Conservation (phyloP, 2,329 filamentous ascomycete species). For the Biscogniauxia marginata region DNA sequence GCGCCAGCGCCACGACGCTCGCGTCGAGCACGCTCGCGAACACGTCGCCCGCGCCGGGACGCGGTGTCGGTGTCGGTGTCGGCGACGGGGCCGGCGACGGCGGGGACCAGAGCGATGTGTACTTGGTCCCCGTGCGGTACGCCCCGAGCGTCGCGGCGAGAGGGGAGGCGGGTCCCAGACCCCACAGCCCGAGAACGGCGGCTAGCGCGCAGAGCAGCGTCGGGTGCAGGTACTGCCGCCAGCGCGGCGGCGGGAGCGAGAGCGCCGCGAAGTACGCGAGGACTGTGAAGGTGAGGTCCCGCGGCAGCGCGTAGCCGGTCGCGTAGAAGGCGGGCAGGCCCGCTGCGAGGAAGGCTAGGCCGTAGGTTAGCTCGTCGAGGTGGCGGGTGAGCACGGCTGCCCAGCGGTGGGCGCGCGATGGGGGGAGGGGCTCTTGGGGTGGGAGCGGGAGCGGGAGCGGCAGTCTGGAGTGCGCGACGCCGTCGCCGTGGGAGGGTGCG, state of each 20-base stretch:
- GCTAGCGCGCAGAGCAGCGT: constrained; percentile 55
- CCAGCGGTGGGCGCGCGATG: constrained; percentile 49
- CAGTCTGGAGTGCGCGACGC: not conserved
- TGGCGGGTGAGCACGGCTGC: constrained; percentile 45
- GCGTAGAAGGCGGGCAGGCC: constrained; percentile 56
- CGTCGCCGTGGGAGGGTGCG: not conserved
- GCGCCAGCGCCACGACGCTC: constrained; percentile 56
- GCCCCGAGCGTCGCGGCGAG: constrained; percentile 42
- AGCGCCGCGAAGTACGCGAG: constrained; percentile 52
- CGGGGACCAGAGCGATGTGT: constrained; percentile 54
- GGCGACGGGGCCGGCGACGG: too few species aligned
- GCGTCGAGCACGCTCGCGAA: constrained; percentile 56
- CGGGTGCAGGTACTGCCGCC: constrained; percentile 55
- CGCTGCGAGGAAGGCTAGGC: constrained; percentile 45
- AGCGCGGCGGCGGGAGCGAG: constrained; percentile 46
- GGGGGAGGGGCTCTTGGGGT: constrained; percentile 41
- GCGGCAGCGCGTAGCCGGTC: constrained; percentile 50
- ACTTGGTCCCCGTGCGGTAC: constrained; percentile 54
- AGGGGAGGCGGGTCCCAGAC: constrained; percentile 44
- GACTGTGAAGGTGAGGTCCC: constrained; percentile 47
- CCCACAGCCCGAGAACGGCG: constrained; percentile 53
- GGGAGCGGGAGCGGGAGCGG: constrained; percentile 30
- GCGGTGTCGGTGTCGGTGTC: too few species aligned
- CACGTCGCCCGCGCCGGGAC: constrained; percentile 57
- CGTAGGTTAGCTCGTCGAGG: constrained; percentile 47